Evolutionary conservation across 2,329 filamentous ascomycete species (phyloP).

Genomic region (Teratosphaeria nubilosa): DNA sequence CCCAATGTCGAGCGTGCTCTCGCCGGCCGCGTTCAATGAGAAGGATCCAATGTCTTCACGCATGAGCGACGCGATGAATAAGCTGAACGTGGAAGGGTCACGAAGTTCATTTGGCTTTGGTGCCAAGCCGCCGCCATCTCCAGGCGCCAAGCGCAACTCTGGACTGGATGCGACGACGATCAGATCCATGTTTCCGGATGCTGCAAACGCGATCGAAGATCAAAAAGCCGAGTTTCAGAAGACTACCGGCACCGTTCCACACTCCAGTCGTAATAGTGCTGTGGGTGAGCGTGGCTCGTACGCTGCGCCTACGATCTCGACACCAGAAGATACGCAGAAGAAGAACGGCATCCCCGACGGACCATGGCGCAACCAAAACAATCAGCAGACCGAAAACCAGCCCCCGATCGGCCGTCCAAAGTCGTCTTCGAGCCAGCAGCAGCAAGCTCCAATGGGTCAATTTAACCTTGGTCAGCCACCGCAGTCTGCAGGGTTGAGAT

Average conservation of each 20-base stretch:
- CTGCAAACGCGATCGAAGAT: conserved; percentile 93
- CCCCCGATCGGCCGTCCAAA: conserved; percentile 57
- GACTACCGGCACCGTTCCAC: conserved; percentile 78
- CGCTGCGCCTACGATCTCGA: conserved; percentile 63
- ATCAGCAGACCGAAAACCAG: conserved; percentile 35
- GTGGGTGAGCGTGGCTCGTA: conserved; percentile 63
- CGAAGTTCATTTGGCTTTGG: conserved; percentile 66
- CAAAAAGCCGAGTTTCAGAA: conserved; percentile 97
- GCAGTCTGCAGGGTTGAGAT: conserved; percentile 65
- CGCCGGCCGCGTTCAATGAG: conserved; percentile 84
- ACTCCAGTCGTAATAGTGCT: conserved; percentile 86
- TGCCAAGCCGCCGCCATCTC: conserved; percentile 61
- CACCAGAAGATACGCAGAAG: conserved; percentile 50
- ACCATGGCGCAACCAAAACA: conserved; percentile 56
- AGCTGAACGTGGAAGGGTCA: conserved; percentile 76
- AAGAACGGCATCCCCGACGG: conserved; percentile 62
- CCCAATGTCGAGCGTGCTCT: conserved; percentile 90
- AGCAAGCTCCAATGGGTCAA: conserved; percentile 70
- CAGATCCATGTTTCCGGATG: conserved; percentile 98
- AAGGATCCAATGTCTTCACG: conserved; percentile 98
- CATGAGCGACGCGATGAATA: conserved; percentile 91
- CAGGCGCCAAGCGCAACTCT: conserved; percentile 75
- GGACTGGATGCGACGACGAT: conserved; percentile 89
- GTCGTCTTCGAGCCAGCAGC: conserved; percentile 61
- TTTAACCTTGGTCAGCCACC: conserved; percentile 62